Evolutionary conservation across 1,284 basidiomycete genomes (phyloP).

Genomic region (Apiotrichum gamsii): DNA sequence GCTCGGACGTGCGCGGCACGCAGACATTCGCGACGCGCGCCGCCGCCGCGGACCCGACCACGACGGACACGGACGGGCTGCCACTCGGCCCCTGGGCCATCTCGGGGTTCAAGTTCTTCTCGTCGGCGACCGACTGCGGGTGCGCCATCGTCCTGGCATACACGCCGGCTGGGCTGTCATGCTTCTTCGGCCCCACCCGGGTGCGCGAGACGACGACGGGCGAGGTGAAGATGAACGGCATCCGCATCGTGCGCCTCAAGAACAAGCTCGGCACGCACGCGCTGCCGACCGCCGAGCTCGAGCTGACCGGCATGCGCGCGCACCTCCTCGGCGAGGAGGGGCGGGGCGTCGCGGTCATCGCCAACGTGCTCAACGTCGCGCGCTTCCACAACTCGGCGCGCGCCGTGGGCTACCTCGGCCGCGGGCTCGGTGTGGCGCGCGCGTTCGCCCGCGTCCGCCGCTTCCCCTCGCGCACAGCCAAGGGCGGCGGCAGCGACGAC

Average conservation of each 20-base stretch:
- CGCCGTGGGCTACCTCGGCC: constrained; percentile 56
- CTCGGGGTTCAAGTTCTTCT: constrained; percentile 76
- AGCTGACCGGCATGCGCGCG: constrained; percentile 57
- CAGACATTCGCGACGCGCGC: constrained; percentile 61
- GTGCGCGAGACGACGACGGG: constrained; percentile 36
- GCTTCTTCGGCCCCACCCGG: constrained; percentile 54
- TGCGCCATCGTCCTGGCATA: constrained; percentile 14
- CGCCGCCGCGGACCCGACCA: not conserved
- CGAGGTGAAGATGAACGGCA: constrained; percentile 55
- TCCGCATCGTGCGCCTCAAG: constrained; percentile 67
- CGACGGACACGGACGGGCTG: constrained; percentile 13
- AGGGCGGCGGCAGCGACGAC: constrained; percentile 46
- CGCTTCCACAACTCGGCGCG: constrained; percentile 61
- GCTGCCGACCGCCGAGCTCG: constrained; percentile 71
- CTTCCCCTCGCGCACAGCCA: constrained; percentile 47
- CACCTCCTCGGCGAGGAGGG: constrained; percentile 61
- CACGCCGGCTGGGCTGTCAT: constrained; percentile 54
- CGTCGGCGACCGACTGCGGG: constrained; percentile 62
- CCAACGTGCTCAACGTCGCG: constrained; percentile 69
- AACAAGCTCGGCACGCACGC: constrained; percentile 71
- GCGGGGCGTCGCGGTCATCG: constrained; percentile 62
- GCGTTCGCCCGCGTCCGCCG: constrained; percentile 57
- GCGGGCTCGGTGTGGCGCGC: constrained; percentile 59
- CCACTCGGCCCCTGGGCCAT: constrained; percentile 39
- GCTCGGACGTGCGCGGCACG: constrained; percentile 68